phyloP scores from a whole-genome alignment of 1,139 yeast genomes.

The Hemisphaericaspora subhashii region DNA sequence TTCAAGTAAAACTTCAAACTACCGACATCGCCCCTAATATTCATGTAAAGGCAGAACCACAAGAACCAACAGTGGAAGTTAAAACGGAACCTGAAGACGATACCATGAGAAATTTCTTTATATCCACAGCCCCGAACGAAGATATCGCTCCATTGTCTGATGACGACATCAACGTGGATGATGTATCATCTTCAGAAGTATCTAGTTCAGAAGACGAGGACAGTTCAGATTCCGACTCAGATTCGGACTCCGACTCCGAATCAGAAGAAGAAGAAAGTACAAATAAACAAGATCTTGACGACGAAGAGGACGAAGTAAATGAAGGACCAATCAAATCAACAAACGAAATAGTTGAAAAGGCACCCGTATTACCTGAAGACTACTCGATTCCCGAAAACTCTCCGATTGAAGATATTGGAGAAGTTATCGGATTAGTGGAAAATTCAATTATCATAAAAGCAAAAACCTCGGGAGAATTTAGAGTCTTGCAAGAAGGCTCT shows the following conservation, averaged over 20 bases:
- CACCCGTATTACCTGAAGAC: slow-evolving; percentile 69
- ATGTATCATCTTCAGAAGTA: slow-evolving; percentile 14
- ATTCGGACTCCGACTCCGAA: slow-evolving; percentile 19
- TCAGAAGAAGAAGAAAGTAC: slow-evolving; percentile 18
- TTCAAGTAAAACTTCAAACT: no score
- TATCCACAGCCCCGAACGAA: slow-evolving; percentile 4
- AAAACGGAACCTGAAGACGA: slow-evolving; percentile 5
- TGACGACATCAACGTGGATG: slow-evolving; percentile 28
- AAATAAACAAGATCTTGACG: slow-evolving; percentile 22
- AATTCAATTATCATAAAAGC: slow-evolving; percentile 73
- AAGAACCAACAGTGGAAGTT: background rate
- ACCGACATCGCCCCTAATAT: no score
- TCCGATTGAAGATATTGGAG: slow-evolving; percentile 73
- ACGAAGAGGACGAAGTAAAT: slow-evolving; percentile 45
- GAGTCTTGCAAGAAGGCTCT: slow-evolving; percentile 80
- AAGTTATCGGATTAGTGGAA: slow-evolving; percentile 69
- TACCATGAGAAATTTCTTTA: slow-evolving; percentile 1
- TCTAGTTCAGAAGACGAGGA: slow-evolving; percentile 13
- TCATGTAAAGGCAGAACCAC: background rate
- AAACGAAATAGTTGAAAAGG: slow-evolving; percentile 69
- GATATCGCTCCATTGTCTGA: slow-evolving; percentile 21
- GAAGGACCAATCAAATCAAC: slow-evolving; percentile 69
- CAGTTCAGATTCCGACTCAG: slow-evolving; percentile 22
- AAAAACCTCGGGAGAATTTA: slow-evolving; percentile 76
- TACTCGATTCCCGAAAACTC: slow-evolving; percentile 58